phyloP scores from a whole-genome alignment of 495 filamentous ascomycete species.

The Penicillium desertorum region DNA sequence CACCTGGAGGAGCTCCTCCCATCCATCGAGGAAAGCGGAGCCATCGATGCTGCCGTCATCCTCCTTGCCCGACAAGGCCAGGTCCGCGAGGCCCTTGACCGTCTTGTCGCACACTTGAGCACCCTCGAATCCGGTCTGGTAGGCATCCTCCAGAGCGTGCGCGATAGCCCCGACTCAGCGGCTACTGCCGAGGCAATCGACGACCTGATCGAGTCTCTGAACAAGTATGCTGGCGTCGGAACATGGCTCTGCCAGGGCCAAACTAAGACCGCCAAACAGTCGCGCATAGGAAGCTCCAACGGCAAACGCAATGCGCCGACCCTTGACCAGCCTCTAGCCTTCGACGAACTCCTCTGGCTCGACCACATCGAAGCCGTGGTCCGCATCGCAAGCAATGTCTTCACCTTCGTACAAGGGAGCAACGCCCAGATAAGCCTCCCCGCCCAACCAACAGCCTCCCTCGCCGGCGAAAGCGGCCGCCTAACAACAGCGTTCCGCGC shows the following conservation, averaged over 20 bases:
- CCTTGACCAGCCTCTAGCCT: slow-evolving; percentile 61
- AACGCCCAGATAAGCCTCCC: slow-evolving; percentile 18
- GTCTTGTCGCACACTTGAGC: slow-evolving; percentile 73
- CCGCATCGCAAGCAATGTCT: slow-evolving; percentile 67
- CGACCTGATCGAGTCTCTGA: slow-evolving; percentile 68
- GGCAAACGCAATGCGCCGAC: slow-evolving; percentile 34
- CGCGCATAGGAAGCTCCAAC: slow-evolving; percentile 38
- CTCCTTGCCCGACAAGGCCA: slow-evolving; percentile 89
- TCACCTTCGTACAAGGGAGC: slow-evolving; percentile 36
- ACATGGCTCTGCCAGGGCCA: slow-evolving; percentile 96
- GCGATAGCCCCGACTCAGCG: slow-evolving; percentile 54
- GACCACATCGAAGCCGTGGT: slow-evolving; percentile 85
- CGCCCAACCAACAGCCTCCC: slow-evolving; percentile 9
- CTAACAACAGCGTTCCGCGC: slow-evolving; percentile 66
- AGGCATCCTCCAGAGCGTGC: slow-evolving; percentile 61
- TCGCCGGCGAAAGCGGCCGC: slow-evolving; percentile 33
- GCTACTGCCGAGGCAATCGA: slow-evolving; percentile 53
- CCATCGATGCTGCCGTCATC: slow-evolving; percentile 89
- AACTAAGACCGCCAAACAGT: slow-evolving; percentile 59
- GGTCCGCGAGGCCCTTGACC: slow-evolving; percentile 76
- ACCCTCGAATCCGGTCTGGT: slow-evolving; percentile 77
- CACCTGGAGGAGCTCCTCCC: slow-evolving; percentile 80
- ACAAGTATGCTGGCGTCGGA: slow-evolving; percentile 87
- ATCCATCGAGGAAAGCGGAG: slow-evolving; percentile 81
- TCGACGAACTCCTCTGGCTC: slow-evolving; percentile 86